Percentiles rank a stretch among this genome's conserved stretches.
Conservation (phyloP, 2,329 filamentous ascomycete genomes). For the Fusarium mangiferae region DNA sequence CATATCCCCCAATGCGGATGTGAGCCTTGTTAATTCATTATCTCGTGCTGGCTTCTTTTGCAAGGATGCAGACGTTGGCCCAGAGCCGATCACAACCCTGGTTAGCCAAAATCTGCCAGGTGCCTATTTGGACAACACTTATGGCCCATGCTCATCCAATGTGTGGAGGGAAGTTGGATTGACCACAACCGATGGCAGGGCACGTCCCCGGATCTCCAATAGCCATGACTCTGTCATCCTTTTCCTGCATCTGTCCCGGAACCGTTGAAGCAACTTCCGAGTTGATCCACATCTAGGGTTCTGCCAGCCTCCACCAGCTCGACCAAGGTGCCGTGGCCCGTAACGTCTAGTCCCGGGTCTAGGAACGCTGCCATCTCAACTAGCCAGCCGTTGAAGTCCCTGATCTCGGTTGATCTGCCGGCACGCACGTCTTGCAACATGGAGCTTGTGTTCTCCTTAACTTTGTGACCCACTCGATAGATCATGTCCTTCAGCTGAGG, state of each 20-base stretch:
- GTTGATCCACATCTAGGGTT: constrained; percentile 48
- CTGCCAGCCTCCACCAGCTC: constrained; percentile 54
- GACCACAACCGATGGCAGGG: constrained; percentile 22
- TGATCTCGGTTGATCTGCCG: constrained; percentile 64
- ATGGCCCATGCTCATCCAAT: constrained; percentile 19
- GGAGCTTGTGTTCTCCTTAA: constrained; percentile 66
- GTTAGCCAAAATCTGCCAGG: constrained; percentile 12
- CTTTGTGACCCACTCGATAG: constrained; percentile 58
- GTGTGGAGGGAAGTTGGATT: constrained; percentile 27
- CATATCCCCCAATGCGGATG: constrained; percentile 27
- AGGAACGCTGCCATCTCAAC: constrained; percentile 58
- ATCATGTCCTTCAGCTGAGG: constrained; percentile 57
- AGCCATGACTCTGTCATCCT: constrained; percentile 20
- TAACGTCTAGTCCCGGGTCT: constrained; percentile 47
- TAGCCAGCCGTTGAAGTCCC: constrained; percentile 70
- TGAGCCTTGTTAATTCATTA: constrained; percentile 3
- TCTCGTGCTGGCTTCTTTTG: constrained; percentile 4
- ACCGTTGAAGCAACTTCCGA: constrained; percentile 44
- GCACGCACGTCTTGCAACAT: constrained; percentile 70
- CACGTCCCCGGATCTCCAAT: constrained; percentile 19
- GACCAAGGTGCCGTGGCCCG: constrained; percentile 55
- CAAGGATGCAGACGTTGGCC: constrained; percentile 16
- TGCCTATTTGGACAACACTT: constrained; percentile 8
- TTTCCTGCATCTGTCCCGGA: constrained; percentile 24
- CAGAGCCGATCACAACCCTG: constrained; percentile 25